Conservation (phyloP, 2,329 filamentous ascomycete species). For the Trichoderma simmonsii region DNA sequence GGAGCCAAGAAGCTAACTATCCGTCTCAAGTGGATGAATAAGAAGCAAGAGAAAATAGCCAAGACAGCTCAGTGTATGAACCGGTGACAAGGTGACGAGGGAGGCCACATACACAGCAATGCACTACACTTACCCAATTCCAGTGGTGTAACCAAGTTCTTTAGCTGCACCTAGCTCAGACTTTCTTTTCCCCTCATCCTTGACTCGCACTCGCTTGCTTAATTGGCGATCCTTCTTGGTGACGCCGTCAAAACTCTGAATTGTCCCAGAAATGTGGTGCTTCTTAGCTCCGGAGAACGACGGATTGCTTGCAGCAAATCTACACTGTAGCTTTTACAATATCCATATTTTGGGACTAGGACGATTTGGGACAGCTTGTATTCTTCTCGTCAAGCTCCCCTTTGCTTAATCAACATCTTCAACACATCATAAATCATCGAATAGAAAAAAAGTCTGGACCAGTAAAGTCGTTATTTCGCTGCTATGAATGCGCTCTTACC, state of each 20-base stretch:
- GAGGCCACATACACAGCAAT: not conserved
- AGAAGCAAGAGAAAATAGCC: not conserved
- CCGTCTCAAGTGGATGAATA: not conserved
- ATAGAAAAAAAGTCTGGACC: not conserved
- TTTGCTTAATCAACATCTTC: not conserved
- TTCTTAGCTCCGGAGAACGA: not conserved
- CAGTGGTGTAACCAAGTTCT: not conserved
- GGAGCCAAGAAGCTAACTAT: not conserved
- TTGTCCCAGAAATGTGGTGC: not conserved
- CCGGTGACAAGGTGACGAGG: not conserved
- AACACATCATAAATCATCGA: not conserved
- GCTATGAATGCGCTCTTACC: not conserved
- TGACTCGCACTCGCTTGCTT: not conserved
- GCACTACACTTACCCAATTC: not conserved
- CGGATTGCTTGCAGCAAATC: not conserved
- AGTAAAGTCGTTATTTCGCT: not conserved
- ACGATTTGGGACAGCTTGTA: not conserved
- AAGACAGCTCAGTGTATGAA: not conserved
- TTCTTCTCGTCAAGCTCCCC: not conserved
- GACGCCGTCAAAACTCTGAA: conserved; percentile 1
- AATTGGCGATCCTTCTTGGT: not conserved
- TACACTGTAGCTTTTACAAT: not conserved
- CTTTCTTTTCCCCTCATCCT: conserved; percentile 4
- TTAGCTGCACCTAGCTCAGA: not conserved
- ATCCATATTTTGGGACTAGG: not conserved